Conservation (phyloP, 208 protist species). For the Wallacemonas sp. region DNA sequence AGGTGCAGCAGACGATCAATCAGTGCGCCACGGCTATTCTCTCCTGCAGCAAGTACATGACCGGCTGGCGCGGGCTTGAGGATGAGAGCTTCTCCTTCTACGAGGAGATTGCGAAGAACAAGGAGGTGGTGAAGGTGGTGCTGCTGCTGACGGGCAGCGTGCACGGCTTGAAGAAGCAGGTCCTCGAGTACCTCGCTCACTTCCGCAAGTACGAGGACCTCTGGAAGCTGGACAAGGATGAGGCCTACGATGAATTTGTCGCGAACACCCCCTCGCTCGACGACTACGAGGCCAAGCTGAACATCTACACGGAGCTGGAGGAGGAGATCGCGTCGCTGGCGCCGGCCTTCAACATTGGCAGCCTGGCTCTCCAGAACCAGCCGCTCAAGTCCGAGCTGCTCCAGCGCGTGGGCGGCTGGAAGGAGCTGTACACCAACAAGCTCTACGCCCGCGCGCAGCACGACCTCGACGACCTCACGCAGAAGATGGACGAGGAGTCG, state of each 20-base stretch:
- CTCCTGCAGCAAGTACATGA: slow-evolving; percentile 92
- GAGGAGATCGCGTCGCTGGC: slow-evolving; percentile 88
- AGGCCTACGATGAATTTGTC: slow-evolving; percentile 92
- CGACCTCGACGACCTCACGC: slow-evolving; percentile 89
- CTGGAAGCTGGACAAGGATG: slow-evolving; percentile 95
- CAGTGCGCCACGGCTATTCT: slow-evolving; percentile 90
- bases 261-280: slow-evolving; percentile 80
- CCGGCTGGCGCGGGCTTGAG: slow-evolving; percentile 72
- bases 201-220: slow-evolving; percentile 95
- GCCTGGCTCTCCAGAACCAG: slow-evolving; percentile 93
- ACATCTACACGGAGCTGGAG: slow-evolving; percentile 88
- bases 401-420: slow-evolving; percentile 92
- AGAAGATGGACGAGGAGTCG: slow-evolving; percentile 94
- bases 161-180: slow-evolving; percentile 93
- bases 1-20: slow-evolving; percentile 96
- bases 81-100: slow-evolving; percentile 84
- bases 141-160: slow-evolving; percentile 94
- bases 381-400: slow-evolving; percentile 93
- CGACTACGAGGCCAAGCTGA: slow-evolving; percentile 94
- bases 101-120: slow-evolving; percentile 94
- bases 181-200: slow-evolving; percentile 90
- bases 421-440: slow-evolving; percentile 93
- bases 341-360: slow-evolving; percentile 90
- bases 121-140: slow-evolving; percentile 94
- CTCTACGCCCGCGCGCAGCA: slow-evolving; percentile 92